Conservation (phyloP, 352 stramenopile species). For the Phytophthora sansomeana region DNA sequence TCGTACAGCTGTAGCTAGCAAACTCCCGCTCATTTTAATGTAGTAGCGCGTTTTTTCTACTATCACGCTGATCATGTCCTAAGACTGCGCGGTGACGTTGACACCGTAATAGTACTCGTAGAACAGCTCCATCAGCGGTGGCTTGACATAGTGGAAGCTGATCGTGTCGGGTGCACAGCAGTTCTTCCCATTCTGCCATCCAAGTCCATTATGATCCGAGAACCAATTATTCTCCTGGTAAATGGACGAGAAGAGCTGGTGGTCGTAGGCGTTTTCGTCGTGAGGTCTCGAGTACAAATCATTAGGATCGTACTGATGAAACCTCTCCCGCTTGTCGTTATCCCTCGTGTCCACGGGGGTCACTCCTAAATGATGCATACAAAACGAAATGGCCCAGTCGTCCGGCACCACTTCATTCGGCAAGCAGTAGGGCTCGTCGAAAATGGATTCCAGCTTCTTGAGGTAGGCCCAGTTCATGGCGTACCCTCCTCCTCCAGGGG, state of each 20-base stretch:
- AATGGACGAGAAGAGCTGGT: slow-evolving; percentile 76
- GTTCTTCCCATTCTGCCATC: slow-evolving; percentile 79
- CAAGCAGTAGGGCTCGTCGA: slow-evolving; percentile 81
- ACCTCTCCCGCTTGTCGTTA: slow-evolving; percentile 70
- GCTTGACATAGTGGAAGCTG: slow-evolving; percentile 89
- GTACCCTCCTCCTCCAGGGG: slow-evolving; percentile 80
- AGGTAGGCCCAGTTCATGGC: slow-evolving; percentile 88
- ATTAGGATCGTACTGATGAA: slow-evolving; percentile 88
- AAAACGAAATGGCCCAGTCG: slow-evolving; percentile 91
- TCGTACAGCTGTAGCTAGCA: slow-evolving; percentile 62
- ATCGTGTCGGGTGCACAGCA: slow-evolving; percentile 84
- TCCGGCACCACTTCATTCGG: slow-evolving; percentile 76
- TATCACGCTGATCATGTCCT: neutral
- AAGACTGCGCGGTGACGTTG: neutral
- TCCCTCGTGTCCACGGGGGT: slow-evolving; percentile 81
- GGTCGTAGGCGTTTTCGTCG: slow-evolving; percentile 78
- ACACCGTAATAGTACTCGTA: slow-evolving; percentile 84
- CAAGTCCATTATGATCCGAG: slow-evolving; percentile 82
- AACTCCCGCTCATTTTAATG: neutral
- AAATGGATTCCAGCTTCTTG: slow-evolving; percentile 66
- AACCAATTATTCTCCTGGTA: slow-evolving; percentile 92
- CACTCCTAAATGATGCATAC: slow-evolving; percentile 79
- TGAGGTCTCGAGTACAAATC: slow-evolving; percentile 71
- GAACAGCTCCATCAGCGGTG: slow-evolving; percentile 85
- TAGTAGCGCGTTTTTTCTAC: neutral